A percentile compares a stretch with the other conserved stretches of the same genome.
Conservation (phyloP, 208 protist genomes). For the Sergeia podlipaevii region DNA sequence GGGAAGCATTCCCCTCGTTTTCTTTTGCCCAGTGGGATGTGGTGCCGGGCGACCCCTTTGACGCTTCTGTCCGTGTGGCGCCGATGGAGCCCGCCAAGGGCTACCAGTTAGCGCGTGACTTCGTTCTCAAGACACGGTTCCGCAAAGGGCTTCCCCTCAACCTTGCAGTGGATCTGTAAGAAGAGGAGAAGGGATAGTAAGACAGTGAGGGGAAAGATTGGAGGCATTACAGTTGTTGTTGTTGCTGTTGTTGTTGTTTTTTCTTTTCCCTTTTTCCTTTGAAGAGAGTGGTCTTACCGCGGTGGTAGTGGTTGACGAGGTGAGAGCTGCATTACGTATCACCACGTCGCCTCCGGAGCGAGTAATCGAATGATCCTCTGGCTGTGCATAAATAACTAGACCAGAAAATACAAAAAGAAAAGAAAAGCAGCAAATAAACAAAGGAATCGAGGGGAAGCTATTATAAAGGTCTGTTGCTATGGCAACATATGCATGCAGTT, state of each 20-base stretch:
- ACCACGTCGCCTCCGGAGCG: no score
- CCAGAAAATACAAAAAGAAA: no score
- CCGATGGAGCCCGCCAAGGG: slow-evolving; percentile 95
- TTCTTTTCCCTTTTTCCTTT: no score
- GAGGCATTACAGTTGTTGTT: slow-evolving; percentile 6
- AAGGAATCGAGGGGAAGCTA: no score
- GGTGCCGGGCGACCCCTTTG: slow-evolving; percentile 98
- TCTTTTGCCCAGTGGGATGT: slow-evolving; percentile 97
- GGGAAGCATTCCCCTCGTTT: slow-evolving; percentile 92
- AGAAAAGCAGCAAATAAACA: no score
- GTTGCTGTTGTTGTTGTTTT: slow-evolving; percentile 1
- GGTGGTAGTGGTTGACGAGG: no score
- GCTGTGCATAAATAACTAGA: no score
- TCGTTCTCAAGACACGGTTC: slow-evolving; percentile 98
- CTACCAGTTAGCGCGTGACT: slow-evolving; percentile 97
- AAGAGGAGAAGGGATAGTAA: not conserved
- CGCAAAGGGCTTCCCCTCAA: slow-evolving; percentile 92
- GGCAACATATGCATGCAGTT: no score
- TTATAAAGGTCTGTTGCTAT: no score
- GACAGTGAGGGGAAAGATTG: not conserved
- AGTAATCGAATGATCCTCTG: no score
- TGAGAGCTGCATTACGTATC: no score
- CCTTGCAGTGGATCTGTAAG: slow-evolving; percentile 52
- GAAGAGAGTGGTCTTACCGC: no score
- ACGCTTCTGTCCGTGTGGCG: slow-evolving; percentile 92